Base-by-base conservation (phyloP, 139 green algal genomes). In the Trebouxia sp. region DNA sequence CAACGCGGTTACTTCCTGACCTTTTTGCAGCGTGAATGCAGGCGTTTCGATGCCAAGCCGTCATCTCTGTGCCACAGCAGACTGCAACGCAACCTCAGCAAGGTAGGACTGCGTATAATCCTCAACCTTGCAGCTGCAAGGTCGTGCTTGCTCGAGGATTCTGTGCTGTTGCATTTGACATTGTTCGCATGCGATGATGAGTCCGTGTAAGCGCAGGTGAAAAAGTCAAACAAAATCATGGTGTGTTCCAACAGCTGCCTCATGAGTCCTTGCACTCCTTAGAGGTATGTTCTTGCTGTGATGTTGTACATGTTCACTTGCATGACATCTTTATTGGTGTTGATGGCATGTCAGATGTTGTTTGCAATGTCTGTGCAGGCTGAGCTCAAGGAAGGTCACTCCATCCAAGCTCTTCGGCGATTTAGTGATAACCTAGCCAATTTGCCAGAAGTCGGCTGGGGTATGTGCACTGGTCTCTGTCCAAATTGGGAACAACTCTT, bases 371-470 rank as follows among this genome's bases (percentile, higher is more conserved):
- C 4, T 7, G 14, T 78, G 58, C 84, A 97, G 93, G 86, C 88
- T 26, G 88, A 94, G 85, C 90, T 98, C 70, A 91, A 96, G 78
- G 84, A 85, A 48, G 90, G 94, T 22, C 84, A 84, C 0, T 86
- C 86, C 26, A 82, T 97, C 1, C 69, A 83, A 24, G 90, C 93
- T 0, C 89, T 98, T 45, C 87, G 89, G 45, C 87, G 93, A 72
- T 98, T 98, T 88, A 97, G 95, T 82, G 84, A 88, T 50, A 79
- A 80, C 43, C 87, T 98, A 38, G 69, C 82, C 4, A 80, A 37
- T n/a, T 72, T 98, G 48, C 78, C 90, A 3, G 87, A 85, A 1
- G 83, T 91, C 32, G 84, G 79, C 51, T 98, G 93, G 93, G 88
- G 90, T 93, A 76, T 65, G 86, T 28, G 8, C 8, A 5, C 37